Percentiles rank a stretch among this genome's conserved stretches.
phyloP scores from a whole-genome alignment of 805 yeast genomes.

The Pichia nakasei region DNA sequence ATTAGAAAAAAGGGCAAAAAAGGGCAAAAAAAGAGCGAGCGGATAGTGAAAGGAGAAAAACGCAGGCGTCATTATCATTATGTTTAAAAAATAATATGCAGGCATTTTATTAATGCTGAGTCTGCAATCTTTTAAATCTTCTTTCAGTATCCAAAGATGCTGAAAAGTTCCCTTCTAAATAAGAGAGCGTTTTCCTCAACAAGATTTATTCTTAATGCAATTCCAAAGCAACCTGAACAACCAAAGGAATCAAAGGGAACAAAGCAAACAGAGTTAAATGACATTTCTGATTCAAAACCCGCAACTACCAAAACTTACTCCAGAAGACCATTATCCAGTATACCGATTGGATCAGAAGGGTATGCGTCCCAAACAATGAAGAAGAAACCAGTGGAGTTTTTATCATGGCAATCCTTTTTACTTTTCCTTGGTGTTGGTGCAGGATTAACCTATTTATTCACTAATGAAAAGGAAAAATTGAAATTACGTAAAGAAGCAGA shows the following conservation, averaged over 20 bases:
- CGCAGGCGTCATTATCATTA: no score
- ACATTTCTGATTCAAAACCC: background rate
- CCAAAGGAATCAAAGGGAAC: no score
- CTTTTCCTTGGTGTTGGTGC: constrained; percentile 64
- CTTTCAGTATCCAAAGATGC: background rate
- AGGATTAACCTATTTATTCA: constrained; percentile 61
- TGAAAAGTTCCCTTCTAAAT: background rate
- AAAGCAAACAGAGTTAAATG: no score
- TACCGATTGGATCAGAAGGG: constrained; percentile 55
- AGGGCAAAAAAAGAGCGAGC: no score
- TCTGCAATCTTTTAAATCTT: no score
- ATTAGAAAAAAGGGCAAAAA: no score
- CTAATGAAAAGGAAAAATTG: constrained; percentile 66
- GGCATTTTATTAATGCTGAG: no score
- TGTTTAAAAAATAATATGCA: no score
- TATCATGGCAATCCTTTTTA: constrained; percentile 77
- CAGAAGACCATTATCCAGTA: constrained; percentile 64
- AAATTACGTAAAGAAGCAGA: constrained; percentile 73
- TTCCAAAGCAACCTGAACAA: background rate
- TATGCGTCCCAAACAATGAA: constrained; percentile 23
- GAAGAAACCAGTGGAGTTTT: constrained; percentile 50
- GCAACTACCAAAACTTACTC: constrained; percentile 2
- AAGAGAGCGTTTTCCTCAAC: background rate
- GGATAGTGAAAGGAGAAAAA: no score
- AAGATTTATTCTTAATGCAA: background rate